These are phyloP conservation scores for Tillandsia fasciculata DNA, from an alignment of 176 grass and related monocot genomes.

Conservation along the genomic window DNA sequence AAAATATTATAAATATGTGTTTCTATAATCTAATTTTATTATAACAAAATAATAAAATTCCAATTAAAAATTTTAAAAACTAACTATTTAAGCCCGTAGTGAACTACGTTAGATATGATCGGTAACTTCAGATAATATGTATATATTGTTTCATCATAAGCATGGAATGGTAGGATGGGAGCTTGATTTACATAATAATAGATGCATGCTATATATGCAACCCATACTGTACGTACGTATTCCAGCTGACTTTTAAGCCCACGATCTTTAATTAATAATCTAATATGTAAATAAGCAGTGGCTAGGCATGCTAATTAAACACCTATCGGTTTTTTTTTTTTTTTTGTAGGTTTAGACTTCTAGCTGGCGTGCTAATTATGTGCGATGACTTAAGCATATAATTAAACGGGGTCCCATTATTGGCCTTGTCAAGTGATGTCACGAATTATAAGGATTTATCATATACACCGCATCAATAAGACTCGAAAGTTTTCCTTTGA, in stretches of 20 bases:
- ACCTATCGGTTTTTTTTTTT: not conserved
- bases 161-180: too few species aligned
- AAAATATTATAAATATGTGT: too few species aligned
- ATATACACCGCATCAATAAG: not conserved
- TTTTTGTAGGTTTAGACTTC: not conserved
- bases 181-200: too few species aligned
- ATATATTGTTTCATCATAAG: too few species aligned
- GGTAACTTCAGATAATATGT: too few species aligned
- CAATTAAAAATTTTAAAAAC: too few species aligned
- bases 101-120: too few species aligned
- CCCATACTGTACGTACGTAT: too few species aligned
- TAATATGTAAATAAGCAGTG: not conserved
- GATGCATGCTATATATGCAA: too few species aligned
- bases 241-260: not conserved
- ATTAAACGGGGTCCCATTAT: not conserved
- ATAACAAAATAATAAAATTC: too few species aligned
- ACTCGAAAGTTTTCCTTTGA: not conserved
- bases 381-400: not conserved
- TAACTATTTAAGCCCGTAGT: too few species aligned
- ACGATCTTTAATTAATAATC: not conserved
- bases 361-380: not conserved
- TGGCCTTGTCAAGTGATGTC: not conserved
- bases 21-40: too few species aligned
- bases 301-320: conserved; percentile 1
- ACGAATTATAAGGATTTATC: not conserved